Conservation (phyloP, 192 early-diverging fungal genomes). For the Coemansia asiatica region DNA sequence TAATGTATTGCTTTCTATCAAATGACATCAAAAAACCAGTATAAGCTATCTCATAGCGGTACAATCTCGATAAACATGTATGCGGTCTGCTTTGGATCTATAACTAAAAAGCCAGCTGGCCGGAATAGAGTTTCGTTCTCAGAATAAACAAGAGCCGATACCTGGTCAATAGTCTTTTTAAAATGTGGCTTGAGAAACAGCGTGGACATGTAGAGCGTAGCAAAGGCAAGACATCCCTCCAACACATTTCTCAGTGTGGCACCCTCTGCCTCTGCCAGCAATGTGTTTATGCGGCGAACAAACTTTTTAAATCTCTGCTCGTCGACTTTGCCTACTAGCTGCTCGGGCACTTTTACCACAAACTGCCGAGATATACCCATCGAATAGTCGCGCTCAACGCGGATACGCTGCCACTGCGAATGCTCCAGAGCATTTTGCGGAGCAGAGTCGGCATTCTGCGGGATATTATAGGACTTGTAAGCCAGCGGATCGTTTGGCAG, state of each 20-base stretch:
- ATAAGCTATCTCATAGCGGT: slow-evolving; percentile 17
- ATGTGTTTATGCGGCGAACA: slow-evolving; percentile 41
- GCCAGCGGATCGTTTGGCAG: slow-evolving; percentile 8
- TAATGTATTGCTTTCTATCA: too few species aligned
- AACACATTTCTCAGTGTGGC: slow-evolving; percentile 50
- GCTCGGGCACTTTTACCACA: slow-evolving; percentile 34
- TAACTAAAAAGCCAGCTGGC: slow-evolving; percentile 40
- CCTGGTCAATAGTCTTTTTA: slow-evolving; percentile 32
- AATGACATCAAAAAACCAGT: too few species aligned
- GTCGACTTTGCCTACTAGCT: slow-evolving; percentile 45
- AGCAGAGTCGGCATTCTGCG: slow-evolving; percentile 10
- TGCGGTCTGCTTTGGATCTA: slow-evolving; percentile 55
- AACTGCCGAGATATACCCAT: slow-evolving; percentile 46
- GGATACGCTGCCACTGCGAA: slow-evolving; percentile 35
- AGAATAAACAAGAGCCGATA: slow-evolving; percentile 27
- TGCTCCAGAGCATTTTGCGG: slow-evolving; percentile 21
- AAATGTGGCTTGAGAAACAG: slow-evolving; percentile 49
- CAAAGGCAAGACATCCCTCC: slow-evolving; percentile 53
- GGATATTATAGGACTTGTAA: slow-evolving; percentile 34
- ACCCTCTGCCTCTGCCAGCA: slow-evolving; percentile 52
- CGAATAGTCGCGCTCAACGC: slow-evolving; percentile 57
- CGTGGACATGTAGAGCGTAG: slow-evolving; percentile 55
- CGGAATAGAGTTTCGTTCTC: slow-evolving; percentile 51
- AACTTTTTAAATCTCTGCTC: slow-evolving; percentile 44
- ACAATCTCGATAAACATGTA: slow-evolving; percentile 57